Base-by-base conservation (phyloP, 805 yeast species). In the Maudiozyma saulgeensis region DNA sequence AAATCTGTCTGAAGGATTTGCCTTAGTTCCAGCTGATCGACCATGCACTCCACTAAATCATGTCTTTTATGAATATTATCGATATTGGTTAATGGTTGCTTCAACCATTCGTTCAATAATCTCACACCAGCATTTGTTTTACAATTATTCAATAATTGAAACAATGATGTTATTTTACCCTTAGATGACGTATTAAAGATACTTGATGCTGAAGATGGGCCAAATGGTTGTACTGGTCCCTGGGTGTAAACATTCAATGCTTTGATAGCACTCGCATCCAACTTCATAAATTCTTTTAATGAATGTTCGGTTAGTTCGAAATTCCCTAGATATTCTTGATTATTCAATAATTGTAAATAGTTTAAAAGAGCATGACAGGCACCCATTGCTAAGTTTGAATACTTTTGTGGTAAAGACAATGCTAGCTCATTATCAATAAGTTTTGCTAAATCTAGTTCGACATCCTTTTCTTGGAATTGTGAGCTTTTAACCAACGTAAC, bases 81-180 rank as follows among this genome's bases (percentile, higher is more conserved):
- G 11, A 75, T 61, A 55, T 80, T 80, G 47, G 95, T 82, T 45
- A 93, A 73, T 0, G 99, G 99, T 67, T 93, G 99, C 61, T 91
- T 93, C 52, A 93, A 74, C 99, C 99, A 93, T 61, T 88, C 96
- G 15, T 93, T 82, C 25, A 93, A 74, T 46, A 90, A 68, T 54
- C 98, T 76, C 1, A 91, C 72, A 7, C 99, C 99, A n/a, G 93
- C 88, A 2, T 80, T 75, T 4, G 95, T 84, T 58, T 86, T 88
- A 71, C 98, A 91, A 56, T 82, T 80, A 70, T 93, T 91, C 58
- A 93, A 70, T 42, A 93, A 73, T 25, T 95, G 96, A 62, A 79
- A 90, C 41, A 93, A 68, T 9, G 95, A 84, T 0, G 80, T 64
- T 52, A 78, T 75, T 57, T 71, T 70, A 4, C 71, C 60, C 37